phyloP scores from a whole-genome alignment of 129 eudicot genomes.

The Flaveria robusta region DNA sequence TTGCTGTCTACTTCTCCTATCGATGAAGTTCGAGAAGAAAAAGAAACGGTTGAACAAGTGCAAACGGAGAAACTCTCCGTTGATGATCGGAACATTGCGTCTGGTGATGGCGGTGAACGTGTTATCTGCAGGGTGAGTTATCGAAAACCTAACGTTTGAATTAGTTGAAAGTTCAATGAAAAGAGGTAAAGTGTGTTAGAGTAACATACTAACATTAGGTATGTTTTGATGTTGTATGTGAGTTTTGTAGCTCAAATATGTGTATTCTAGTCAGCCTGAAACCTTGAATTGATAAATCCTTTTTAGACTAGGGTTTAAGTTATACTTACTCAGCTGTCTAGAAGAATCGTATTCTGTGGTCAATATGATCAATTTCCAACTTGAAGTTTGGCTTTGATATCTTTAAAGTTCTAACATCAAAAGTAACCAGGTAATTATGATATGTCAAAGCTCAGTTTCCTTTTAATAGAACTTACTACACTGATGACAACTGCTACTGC shows the following conservation, averaged over 20 bases:
- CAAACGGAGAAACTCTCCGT: constrained; percentile 10
- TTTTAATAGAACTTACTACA: not conserved
- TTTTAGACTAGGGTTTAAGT: constrained; percentile 20
- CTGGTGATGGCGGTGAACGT: constrained; percentile 29
- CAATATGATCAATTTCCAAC: not conserved
- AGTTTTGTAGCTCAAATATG: not conserved
- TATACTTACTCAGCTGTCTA: not conserved
- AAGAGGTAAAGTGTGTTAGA: not conserved
- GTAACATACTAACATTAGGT: not conserved
- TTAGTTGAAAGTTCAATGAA: not conserved
- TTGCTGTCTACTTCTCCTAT: constrained; percentile 47
- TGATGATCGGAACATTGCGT: constrained; percentile 7
- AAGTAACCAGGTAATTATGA: not conserved
- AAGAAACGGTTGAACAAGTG: constrained; percentile 2
- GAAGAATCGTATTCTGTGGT: not conserved
- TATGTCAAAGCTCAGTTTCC: not conserved
- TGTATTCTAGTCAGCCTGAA: constrained; percentile 3
- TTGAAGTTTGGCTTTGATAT: not conserved
- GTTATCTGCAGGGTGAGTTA: constrained; percentile 55
- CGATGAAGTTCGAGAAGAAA: constrained; percentile 27
- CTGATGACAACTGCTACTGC: not conserved
- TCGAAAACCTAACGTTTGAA: constrained; percentile 24
- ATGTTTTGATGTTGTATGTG: not conserved
- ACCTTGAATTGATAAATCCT: constrained; percentile 12
- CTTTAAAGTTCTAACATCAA: constrained; percentile 1